A percentile compares a stretch with the other conserved stretches of the same genome.
phyloP scores from a whole-genome alignment of 2,329 filamentous ascomycete species.

The Trematosphaeria pertusa region DNA sequence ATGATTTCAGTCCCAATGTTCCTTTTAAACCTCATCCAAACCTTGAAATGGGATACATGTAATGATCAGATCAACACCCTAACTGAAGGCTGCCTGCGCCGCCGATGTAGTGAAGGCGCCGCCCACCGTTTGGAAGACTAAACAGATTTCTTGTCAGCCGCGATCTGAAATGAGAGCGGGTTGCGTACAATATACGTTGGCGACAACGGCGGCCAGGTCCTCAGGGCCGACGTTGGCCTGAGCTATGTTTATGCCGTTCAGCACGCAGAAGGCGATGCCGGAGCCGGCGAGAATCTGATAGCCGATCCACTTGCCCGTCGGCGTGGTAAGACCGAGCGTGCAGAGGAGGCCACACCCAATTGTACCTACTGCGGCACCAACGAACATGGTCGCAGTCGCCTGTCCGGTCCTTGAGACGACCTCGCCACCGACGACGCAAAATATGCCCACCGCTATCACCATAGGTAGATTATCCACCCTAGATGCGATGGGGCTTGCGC shows the following conservation, averaged over 20 bases:
- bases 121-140: too few relatives aligned
- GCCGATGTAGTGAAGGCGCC: too few relatives aligned
- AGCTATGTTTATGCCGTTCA: conserved; percentile 4
- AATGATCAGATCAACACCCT: too few relatives aligned
- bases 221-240: conserved; percentile 2
- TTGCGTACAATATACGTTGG: conserved; percentile 13
- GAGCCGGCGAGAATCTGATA: conserved; percentile 53
- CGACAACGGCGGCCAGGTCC: conserved; percentile 12
- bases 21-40: too few relatives aligned
- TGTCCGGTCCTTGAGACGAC: conserved; percentile 38
- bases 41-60: too few relatives aligned
- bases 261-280: neutral
- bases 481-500: conserved; percentile 39
- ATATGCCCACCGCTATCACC: conserved; percentile 35
- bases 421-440: conserved; percentile 45
- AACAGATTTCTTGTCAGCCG: too few relatives aligned
- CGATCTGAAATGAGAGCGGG: too few relatives aligned
- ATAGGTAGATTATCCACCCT: conserved; percentile 53
- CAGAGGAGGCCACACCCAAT: conserved; percentile 52
- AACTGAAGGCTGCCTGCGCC: too few relatives aligned
- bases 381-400: conserved; percentile 41
- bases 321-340: conserved; percentile 46
- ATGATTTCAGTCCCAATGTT: too few relatives aligned
- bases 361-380: conserved; percentile 35
- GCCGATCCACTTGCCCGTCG: conserved; percentile 52